Evolutionary conservation across 2,329 filamentous ascomycete genomes (phyloP).

Genomic region (Aspergillus uvarum): DNA sequence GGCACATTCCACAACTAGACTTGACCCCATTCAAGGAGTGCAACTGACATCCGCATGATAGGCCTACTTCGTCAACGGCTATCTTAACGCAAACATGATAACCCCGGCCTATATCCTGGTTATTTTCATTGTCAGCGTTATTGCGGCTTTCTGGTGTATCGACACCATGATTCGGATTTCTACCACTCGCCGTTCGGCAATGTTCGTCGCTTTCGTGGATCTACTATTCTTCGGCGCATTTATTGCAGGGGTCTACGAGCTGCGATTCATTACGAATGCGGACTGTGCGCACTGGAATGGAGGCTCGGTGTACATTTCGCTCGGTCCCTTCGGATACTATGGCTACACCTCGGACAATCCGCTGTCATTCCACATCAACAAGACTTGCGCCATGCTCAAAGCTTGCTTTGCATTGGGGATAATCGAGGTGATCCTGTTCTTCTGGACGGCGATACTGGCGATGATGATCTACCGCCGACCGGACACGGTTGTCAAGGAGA

Average conservation of each 20-base stretch:
- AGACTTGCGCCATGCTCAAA: constrained; percentile 90
- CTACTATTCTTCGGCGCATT: constrained; percentile 63
- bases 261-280: constrained; percentile 57
- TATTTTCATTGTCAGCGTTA: constrained; percentile 64
- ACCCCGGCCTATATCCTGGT: constrained; percentile 62
- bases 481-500: constrained; percentile 42
- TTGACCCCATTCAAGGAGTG: background rate
- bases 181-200: constrained; percentile 58
- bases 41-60: constrained; percentile 16
- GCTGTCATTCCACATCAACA: constrained; percentile 60
- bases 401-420: constrained; percentile 85
- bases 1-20: constrained; percentile 17
- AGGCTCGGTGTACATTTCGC: constrained; percentile 55
- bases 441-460: constrained; percentile 71
- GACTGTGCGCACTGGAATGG: constrained; percentile 66
- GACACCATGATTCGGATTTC: constrained; percentile 61
- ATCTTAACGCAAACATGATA: constrained; percentile 56
- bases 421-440: constrained; percentile 81
- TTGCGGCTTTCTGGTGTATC: constrained; percentile 61
- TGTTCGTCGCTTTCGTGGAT: constrained; percentile 62
- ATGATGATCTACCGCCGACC: constrained; percentile 41
- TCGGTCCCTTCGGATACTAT: constrained; percentile 63
- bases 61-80: constrained; percentile 63
- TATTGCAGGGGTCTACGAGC: constrained; percentile 59
- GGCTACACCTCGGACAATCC: constrained; percentile 47